A percentile compares a stretch with the other conserved stretches of the same genome.
Evolutionary conservation across 306 rosid species (phyloP).

Genomic region (Ochetophila trinervis): DNA sequence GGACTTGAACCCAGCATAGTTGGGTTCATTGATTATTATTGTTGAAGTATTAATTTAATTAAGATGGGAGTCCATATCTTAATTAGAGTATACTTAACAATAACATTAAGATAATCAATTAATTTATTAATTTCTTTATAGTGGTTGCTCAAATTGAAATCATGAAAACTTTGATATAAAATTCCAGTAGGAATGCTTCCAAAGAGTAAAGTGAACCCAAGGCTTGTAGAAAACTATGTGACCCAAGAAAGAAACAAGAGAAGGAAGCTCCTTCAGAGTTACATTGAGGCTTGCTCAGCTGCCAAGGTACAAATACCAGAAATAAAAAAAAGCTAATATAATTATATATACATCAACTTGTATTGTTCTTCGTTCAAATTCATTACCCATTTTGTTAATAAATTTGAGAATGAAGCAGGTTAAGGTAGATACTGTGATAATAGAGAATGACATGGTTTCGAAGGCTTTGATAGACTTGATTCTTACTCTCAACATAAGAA

Average conservation of each 20-base stretch:
- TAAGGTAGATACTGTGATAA: conserved; percentile 57
- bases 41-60: no score
- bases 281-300: conserved; percentile 48
- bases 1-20: no score
- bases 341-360: no score
- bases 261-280: conserved; percentile 46
- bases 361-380: no score
- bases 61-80: no score
- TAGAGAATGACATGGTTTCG: conserved; percentile 61
- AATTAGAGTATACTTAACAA: no score
- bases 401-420: conserved; percentile 58
- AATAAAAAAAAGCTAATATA: background rate
- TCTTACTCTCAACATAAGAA: conserved; percentile 54
- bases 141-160: background rate
- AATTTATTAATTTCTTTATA: no score
- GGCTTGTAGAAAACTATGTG: conserved; percentile 39
- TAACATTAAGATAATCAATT: background rate
- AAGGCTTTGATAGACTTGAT: conserved; percentile 60
- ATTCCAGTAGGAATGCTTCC: conserved; percentile 52
- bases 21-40: no score
- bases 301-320: conserved; percentile 35
- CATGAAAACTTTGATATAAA: no score
- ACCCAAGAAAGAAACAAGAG: conserved; percentile 50
- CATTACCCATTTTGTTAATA: background rate
- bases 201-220: conserved; percentile 48